A percentile compares a stretch with the other conserved stretches of the same genome.
Conservation (phyloP, 106 monocot species). For the Chionographis japonica region DNA sequence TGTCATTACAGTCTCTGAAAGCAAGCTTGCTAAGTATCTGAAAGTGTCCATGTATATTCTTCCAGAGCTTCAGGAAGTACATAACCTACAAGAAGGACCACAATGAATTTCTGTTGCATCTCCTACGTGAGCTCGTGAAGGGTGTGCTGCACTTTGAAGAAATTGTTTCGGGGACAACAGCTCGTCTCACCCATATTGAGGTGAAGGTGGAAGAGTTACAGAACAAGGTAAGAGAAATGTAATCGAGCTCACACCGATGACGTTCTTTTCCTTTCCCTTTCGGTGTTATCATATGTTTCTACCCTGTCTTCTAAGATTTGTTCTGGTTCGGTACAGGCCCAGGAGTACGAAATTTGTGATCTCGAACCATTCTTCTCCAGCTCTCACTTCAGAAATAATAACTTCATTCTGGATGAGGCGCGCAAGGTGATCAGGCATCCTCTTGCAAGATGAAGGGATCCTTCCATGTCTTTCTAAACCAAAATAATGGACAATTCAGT, state of each 20-base stretch:
- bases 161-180: slow-evolving; percentile 54
- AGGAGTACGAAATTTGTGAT: slow-evolving; percentile 92
- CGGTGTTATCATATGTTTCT: neutral
- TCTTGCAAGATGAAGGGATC: slow-evolving; percentile 29
- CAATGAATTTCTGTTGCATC: slow-evolving; percentile 79
- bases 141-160: slow-evolving; percentile 80
- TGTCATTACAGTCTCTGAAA: too few species aligned
- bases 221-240: slow-evolving; percentile 49
- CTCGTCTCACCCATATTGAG: slow-evolving; percentile 56
- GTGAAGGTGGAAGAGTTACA: slow-evolving; percentile 82
- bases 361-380: slow-evolving; percentile 82
- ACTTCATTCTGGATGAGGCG: slow-evolving; percentile 71
- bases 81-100: slow-evolving; percentile 95
- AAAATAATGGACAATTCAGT: too few species aligned
- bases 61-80: slow-evolving; percentile 89
- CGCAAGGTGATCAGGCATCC: slow-evolving; percentile 70
- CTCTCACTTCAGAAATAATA: slow-evolving; percentile 51
- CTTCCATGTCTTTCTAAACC: too few species aligned
- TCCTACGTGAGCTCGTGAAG: slow-evolving; percentile 76
- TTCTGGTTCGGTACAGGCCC: slow-evolving; percentile 48
- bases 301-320: neutral
- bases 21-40: too few species aligned
- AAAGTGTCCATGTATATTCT: neutral
- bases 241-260: too few species aligned
- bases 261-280: neutral